phyloP scores from a whole-genome alignment of 2,329 filamentous ascomycete genomes.

The Fusarium sp. region DNA sequence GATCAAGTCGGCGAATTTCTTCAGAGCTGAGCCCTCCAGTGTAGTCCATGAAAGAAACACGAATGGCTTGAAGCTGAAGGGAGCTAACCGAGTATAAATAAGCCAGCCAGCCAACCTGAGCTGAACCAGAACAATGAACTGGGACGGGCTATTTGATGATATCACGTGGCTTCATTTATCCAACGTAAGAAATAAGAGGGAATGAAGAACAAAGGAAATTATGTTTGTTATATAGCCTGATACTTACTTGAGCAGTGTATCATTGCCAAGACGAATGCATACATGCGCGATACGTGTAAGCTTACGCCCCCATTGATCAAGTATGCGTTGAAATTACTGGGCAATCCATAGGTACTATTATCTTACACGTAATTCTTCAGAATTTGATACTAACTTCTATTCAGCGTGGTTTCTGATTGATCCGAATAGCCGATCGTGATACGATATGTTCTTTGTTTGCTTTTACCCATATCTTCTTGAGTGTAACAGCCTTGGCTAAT shows the following conservation, averaged over 20 bases:
- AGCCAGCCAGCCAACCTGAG: neutral
- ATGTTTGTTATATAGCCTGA: neutral
- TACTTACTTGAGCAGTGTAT: neutral
- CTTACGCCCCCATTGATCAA: neutral
- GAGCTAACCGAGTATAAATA: neutral
- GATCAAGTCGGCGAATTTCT: slow-evolving; percentile 9
- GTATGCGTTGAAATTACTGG: neutral
- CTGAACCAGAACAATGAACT: neutral
- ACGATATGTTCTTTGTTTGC: neutral
- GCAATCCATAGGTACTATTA: neutral
- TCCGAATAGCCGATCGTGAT: neutral
- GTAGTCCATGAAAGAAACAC: neutral
- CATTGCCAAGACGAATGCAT: neutral
- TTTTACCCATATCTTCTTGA: neutral
- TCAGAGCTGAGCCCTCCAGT: slow-evolving; percentile 11
- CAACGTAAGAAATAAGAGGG: slow-evolving; percentile 3
- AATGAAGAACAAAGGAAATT: neutral
- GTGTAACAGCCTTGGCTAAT: neutral
- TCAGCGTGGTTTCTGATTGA: too few species aligned
- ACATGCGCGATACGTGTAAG: neutral
- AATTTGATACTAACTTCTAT: neutral
- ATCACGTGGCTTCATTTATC: slow-evolving; percentile 18
- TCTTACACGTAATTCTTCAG: neutral
- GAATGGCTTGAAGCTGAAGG: neutral
- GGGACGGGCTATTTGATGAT: neutral